Percentiles rank a stretch among this genome's conserved stretches.
phyloP scores from a whole-genome alignment of 495 filamentous ascomycete genomes.

The Schizothecium vesticola region DNA sequence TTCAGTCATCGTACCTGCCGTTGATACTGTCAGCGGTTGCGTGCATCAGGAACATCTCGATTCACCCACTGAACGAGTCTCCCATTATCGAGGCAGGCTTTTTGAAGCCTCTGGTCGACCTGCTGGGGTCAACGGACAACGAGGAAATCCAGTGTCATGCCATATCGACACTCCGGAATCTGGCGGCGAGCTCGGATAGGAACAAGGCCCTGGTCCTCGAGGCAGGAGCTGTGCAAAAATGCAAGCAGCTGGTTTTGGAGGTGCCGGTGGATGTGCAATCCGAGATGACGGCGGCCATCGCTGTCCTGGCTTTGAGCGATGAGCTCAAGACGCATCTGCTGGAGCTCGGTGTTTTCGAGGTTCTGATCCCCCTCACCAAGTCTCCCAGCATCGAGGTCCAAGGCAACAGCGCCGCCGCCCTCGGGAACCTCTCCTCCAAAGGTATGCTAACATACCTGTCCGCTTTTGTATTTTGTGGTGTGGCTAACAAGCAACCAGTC shows the following conservation, averaged over 20 bases:
- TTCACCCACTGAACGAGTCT: constrained; percentile 98
- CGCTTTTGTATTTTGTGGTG: background rate
- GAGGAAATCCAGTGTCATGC: constrained; percentile 99
- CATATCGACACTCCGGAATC: constrained; percentile 91
- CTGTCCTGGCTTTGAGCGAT: constrained; percentile 92
- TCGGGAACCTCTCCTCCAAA: constrained; percentile 96
- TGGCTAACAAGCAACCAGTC: constrained; percentile 49
- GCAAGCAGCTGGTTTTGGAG: constrained; percentile 90
- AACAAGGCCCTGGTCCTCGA: constrained; percentile 96
- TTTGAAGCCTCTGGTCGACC: constrained; percentile 83
- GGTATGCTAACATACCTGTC: constrained; percentile 48
- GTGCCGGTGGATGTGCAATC: constrained; percentile 94
- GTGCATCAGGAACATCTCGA: constrained; percentile 97
- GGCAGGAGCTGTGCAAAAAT: constrained; percentile 95
- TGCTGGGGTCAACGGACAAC: constrained; percentile 91
- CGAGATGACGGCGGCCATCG: constrained; percentile 98
- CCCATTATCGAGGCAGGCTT: constrained; percentile 98
- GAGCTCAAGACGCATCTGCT: constrained; percentile 89
- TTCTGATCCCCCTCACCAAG: constrained; percentile 89
- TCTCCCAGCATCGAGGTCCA: constrained; percentile 97
- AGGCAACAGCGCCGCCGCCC: constrained; percentile 91
- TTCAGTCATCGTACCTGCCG: constrained; percentile 91
- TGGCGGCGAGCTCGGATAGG: constrained; percentile 91
- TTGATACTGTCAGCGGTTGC: constrained; percentile 95
- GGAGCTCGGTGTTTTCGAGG: constrained; percentile 93